These are phyloP conservation scores for Pecoramyces ruminantium DNA, from an alignment of 192 early-diverging fungal species.

Conservation along the genomic window DNA sequence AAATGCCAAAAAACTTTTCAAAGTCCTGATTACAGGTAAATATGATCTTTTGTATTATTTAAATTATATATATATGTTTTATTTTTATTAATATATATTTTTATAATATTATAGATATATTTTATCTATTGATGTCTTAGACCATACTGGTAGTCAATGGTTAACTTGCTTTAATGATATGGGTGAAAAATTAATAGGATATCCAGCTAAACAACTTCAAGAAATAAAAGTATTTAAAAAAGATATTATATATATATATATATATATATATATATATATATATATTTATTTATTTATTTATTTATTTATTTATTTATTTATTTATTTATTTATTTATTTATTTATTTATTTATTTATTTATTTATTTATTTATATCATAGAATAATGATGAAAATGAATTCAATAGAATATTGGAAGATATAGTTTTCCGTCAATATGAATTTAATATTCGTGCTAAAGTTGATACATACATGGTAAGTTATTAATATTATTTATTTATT, in stretches of 20 bases:
- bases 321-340: background rate
- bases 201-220: conserved; percentile 47
- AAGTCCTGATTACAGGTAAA: conserved; percentile 56
- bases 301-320: conserved; percentile 1
- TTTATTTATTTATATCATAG: conserved; percentile 5
- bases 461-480: conserved; percentile 54
- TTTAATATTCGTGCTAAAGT: conserved; percentile 65
- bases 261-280: background rate
- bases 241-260: no score
- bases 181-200: conserved; percentile 47
- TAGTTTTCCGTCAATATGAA: conserved; percentile 47
- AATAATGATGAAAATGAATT: conserved; percentile 26
- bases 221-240: conserved; percentile 22
- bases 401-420: conserved; percentile 22
- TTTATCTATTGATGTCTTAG: conserved; percentile 45
- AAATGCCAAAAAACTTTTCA: conserved; percentile 59
- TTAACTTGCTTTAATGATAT: conserved; percentile 74
- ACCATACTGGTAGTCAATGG: conserved; percentile 67
- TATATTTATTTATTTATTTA: background rate
- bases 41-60: no score
- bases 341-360: conserved; percentile 1
- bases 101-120: conserved; percentile 31
- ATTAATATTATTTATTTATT: background rate
- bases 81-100: no score
- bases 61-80: no score